phyloP scores from a whole-genome alignment of 2,329 filamentous ascomycete genomes.

The Aschersonia sp. region DNA sequence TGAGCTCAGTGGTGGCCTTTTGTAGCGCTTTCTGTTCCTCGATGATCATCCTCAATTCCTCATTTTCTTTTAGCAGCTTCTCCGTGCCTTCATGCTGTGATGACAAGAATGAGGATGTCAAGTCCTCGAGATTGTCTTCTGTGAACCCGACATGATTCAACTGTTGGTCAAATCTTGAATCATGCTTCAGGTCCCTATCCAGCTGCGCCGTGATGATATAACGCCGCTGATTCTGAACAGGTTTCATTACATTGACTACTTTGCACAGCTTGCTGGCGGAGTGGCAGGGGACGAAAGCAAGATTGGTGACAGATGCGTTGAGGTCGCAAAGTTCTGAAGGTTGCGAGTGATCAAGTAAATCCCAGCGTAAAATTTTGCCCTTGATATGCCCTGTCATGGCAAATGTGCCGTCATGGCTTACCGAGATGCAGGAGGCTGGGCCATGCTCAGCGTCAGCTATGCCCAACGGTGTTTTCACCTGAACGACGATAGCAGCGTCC shows the following conservation, averaged over 20 bases:
- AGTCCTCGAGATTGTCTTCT: constrained; percentile 25
- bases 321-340: constrained; percentile 54
- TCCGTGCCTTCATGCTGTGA: constrained; percentile 2
- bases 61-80: constrained; percentile 21
- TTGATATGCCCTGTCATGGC: constrained; percentile 69
- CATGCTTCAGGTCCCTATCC: constrained; percentile 22
- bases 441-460: constrained; percentile 48
- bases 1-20: constrained; percentile 6
- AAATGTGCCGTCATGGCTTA: constrained; percentile 72
- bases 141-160: constrained; percentile 33
- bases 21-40: constrained; percentile 22
- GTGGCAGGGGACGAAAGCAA: constrained; percentile 57
- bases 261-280: constrained; percentile 25
- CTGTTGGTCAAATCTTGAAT: constrained; percentile 30
- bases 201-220: constrained; percentile 56
- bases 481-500: constrained; percentile 42
- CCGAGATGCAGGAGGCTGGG: constrained; percentile 49
- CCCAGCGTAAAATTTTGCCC: constrained; percentile 72
- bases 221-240: constrained; percentile 50
- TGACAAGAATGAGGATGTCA: constrained; percentile 9
- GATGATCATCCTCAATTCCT: constrained; percentile 22
- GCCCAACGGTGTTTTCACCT: constrained; percentile 38
- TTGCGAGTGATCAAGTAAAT: constrained; percentile 56
- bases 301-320: constrained; percentile 70
- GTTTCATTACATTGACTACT: constrained; percentile 58